These are phyloP conservation scores for Phanerodontia chrysosporium DNA, from an alignment of 768 basidiomycete genomes.

Conservation along the genomic window DNA sequence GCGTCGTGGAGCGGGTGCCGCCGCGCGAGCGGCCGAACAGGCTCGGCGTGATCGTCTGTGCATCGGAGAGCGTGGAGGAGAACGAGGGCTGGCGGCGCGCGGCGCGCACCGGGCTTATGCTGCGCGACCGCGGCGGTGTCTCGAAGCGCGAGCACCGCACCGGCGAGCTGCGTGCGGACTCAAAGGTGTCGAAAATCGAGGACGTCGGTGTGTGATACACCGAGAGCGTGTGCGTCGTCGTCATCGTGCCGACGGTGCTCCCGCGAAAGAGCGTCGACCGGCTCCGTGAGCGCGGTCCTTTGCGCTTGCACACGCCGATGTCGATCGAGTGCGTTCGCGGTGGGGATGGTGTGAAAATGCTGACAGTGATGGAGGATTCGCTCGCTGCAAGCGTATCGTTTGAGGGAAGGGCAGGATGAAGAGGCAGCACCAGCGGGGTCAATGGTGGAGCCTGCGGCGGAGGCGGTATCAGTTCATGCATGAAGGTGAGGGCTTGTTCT, in stretches of 20 bases:
- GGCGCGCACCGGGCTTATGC: constrained; percentile 20
- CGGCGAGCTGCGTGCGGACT: constrained; percentile 60
- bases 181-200: constrained; percentile 61
- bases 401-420: constrained; percentile 4
- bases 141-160: constrained; percentile 23
- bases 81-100: constrained; percentile 29
- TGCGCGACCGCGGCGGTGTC: constrained; percentile 14
- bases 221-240: constrained; percentile 40
- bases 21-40: constrained; percentile 34
- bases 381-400: background rate
- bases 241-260: constrained; percentile 54
- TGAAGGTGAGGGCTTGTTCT: constrained; percentile 46
- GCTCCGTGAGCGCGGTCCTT: constrained; percentile 44
- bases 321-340: constrained; percentile 25
- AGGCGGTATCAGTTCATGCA: constrained; percentile 53
- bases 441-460: constrained; percentile 1
- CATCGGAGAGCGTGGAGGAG: constrained; percentile 43
- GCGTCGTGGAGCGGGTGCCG: constrained; percentile 22
- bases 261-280: constrained; percentile 34
- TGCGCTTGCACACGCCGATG: constrained; percentile 27
- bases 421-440: constrained; percentile 6
- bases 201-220: constrained; percentile 79
- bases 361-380: constrained; percentile 6
- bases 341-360: constrained; percentile 6
- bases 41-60: constrained; percentile 57